Conservation (phyloP, 768 basidiomycete genomes). For the Daedalea quercina region DNA sequence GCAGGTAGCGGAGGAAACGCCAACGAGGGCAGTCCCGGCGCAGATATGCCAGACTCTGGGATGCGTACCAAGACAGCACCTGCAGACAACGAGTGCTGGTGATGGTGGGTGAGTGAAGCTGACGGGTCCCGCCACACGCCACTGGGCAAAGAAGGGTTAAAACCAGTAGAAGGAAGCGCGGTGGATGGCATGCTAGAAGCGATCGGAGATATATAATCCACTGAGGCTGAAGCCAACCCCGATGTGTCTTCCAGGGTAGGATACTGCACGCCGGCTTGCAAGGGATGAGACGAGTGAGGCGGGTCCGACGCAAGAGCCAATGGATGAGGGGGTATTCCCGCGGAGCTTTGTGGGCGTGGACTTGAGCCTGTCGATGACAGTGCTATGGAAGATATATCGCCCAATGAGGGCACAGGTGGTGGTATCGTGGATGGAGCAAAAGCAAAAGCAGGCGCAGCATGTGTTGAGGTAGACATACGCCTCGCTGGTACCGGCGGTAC, state of each 20-base stretch:
- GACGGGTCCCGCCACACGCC: slow-evolving; percentile 12
- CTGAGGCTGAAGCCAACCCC: not conserved
- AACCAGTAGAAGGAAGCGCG: slow-evolving; percentile 4
- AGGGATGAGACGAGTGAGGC: slow-evolving; percentile 6
- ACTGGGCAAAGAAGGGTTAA: slow-evolving; percentile 4
- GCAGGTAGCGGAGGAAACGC: slow-evolving; percentile 7
- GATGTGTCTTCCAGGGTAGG: not conserved
- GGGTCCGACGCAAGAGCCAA: slow-evolving; percentile 15
- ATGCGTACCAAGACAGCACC: slow-evolving; percentile 10
- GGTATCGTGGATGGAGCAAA: slow-evolving; percentile 12
- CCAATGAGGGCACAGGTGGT: slow-evolving; percentile 18
- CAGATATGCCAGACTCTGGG: slow-evolving; percentile 7
- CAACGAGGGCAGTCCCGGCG: slow-evolving; percentile 13
- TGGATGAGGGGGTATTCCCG: slow-evolving; percentile 13
- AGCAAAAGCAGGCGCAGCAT: slow-evolving; percentile 20
- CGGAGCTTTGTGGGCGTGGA: slow-evolving; percentile 21
- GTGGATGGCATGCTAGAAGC: not conserved
- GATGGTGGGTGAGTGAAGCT: slow-evolving; percentile 9
- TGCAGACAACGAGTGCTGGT: slow-evolving; percentile 16
- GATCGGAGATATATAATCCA: not conserved
- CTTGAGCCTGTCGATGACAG: slow-evolving; percentile 13
- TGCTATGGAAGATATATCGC: slow-evolving; percentile 22
- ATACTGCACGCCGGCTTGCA: not conserved
- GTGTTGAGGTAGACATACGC: slow-evolving; percentile 9
- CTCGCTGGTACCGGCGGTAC: slow-evolving; percentile 11